phyloP scores from a whole-genome alignment of 306 rosid genomes.

The Vigna reflexopilosa region DNA sequence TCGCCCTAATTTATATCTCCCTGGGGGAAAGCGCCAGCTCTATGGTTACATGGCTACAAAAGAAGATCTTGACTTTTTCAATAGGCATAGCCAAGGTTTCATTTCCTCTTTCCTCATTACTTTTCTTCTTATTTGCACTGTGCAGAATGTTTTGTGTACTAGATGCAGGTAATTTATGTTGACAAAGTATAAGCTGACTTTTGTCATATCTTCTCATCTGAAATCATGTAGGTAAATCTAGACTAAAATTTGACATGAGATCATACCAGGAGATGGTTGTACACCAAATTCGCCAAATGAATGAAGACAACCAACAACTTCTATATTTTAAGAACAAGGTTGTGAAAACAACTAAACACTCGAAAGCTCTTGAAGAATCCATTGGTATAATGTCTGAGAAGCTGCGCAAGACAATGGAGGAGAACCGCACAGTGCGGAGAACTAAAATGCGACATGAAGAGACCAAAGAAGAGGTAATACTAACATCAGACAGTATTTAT shows the following conservation, averaged over 20 bases:
- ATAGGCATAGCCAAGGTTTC: conserved; percentile 78
- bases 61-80: conserved; percentile 74
- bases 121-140: conserved; percentile 7
- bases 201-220: conserved; percentile 19
- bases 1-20: conserved; percentile 48
- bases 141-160: conserved; percentile 7
- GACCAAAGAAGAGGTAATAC: conserved; percentile 79
- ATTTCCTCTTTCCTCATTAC: conserved; percentile 32
- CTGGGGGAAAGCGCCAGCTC: conserved; percentile 81
- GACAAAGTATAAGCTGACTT: not conserved
- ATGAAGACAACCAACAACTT: conserved; percentile 77
- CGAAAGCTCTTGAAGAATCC: conserved; percentile 60
- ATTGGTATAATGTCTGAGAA: conserved; percentile 54
- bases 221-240: conserved; percentile 64
- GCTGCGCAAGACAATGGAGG: conserved; percentile 66
- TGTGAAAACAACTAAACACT: conserved; percentile 47
- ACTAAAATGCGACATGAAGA: conserved; percentile 65
- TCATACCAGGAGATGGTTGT: conserved; percentile 86
- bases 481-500: conserved; percentile 10
- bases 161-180: conserved; percentile 3
- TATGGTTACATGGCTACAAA: conserved; percentile 77
- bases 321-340: conserved; percentile 57
- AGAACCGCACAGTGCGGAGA: conserved; percentile 64
- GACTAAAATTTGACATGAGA: conserved; percentile 71
- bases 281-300: conserved; percentile 75